Percentiles rank a stretch among this genome's conserved stretches.
phyloP scores from a whole-genome alignment of 352 stramenopile species.

The Globisporangium emineosum region DNA sequence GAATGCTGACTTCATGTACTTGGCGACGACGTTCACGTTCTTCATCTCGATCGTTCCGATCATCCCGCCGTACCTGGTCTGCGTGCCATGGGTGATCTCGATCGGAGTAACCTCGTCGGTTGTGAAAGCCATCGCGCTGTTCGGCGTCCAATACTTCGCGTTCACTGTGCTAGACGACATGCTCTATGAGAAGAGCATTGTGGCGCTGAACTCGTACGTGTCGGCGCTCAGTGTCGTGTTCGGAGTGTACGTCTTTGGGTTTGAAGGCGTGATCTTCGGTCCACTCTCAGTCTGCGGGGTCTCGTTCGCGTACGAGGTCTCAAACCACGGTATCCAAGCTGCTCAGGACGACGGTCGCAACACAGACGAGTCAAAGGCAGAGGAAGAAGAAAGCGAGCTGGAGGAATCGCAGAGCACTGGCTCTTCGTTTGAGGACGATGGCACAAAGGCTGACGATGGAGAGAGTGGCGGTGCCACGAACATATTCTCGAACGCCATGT shows the following conservation, averaged over 20 bases:
- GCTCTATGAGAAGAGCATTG: slow-evolving; percentile 87
- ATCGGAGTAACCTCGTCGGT: slow-evolving; percentile 79
- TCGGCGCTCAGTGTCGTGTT: slow-evolving; percentile 85
- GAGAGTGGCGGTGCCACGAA: slow-evolving; percentile 31
- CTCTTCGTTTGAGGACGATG: slow-evolving; percentile 40
- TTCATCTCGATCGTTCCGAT: slow-evolving; percentile 89
- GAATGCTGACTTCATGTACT: slow-evolving; percentile 85
- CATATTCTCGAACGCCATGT: slow-evolving; percentile 83
- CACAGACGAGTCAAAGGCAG: slow-evolving; percentile 33
- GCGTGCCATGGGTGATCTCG: slow-evolving; percentile 76
- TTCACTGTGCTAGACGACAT: slow-evolving; percentile 86
- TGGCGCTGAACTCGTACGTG: slow-evolving; percentile 83
- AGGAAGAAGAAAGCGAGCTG: slow-evolving; percentile 46
- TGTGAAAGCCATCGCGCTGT: slow-evolving; percentile 75
- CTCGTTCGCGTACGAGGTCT: slow-evolving; percentile 83
- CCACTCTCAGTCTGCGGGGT: slow-evolving; percentile 81
- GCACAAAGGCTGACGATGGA: slow-evolving; percentile 25
- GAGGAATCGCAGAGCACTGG: slow-evolving; percentile 42
- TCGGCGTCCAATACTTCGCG: slow-evolving; percentile 81
- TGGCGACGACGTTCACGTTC: slow-evolving; percentile 83
- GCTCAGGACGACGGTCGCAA: slow-evolving; percentile 58
- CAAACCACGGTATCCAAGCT: slow-evolving; percentile 85
- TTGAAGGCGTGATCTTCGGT: slow-evolving; percentile 87
- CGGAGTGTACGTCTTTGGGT: slow-evolving; percentile 84
- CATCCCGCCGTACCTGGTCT: slow-evolving; percentile 84